Evolutionary conservation across 2,329 filamentous ascomycete genomes (phyloP), one percentile per base, ranked within the genome.

Genomic region (Botryosphaeria dothidea): DNA sequence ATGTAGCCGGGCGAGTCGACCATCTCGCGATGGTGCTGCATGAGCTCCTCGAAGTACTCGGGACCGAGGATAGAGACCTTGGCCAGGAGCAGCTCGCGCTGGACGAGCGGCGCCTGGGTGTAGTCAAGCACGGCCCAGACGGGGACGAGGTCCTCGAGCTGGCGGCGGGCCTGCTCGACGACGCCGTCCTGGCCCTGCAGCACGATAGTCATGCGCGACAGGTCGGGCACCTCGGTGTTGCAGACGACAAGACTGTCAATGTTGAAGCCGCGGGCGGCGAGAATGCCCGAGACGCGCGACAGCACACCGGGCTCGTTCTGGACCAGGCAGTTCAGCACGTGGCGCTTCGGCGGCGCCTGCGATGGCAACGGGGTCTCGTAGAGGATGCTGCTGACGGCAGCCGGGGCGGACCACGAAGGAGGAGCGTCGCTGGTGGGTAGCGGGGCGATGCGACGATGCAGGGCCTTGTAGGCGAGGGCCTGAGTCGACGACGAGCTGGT

Each of bases 111-210:
- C 4, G 95, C 90, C 67, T 88, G 86, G 66, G 93, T 98, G 82
- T 99, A 99, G 81, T 99, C 95, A 65, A 99, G 83, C 36, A 99
- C 95, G 62, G 95, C 95, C 95, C 95, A 99, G 66, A 99, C 95
- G 25, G 95, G 95, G 25, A 99, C 95, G 58, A 99, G 84, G 74
- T 99, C 95, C 81, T 99, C 95, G 65, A 99, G 84, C 82, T 99
- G 95, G 68, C 95, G 86, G 69, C 95, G 88, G 64, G 95, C 95
- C 82, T 99, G 95, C 84, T 99, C 95, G 29, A 99, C 93, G 38
- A 98, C 94, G 63, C 94, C 94, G 73, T 98, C 95, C 80, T 97
- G 93, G 15, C 95, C 95, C 64, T 93, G 93, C 61, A 99, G 85
- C 69, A 99, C 95, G 74, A 99, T 98, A 65, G 95, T 99, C 95